Evolutionary conservation across 2,329 filamentous ascomycete genomes (phyloP).

Genomic region (Fonsecaea pedrosoi): DNA sequence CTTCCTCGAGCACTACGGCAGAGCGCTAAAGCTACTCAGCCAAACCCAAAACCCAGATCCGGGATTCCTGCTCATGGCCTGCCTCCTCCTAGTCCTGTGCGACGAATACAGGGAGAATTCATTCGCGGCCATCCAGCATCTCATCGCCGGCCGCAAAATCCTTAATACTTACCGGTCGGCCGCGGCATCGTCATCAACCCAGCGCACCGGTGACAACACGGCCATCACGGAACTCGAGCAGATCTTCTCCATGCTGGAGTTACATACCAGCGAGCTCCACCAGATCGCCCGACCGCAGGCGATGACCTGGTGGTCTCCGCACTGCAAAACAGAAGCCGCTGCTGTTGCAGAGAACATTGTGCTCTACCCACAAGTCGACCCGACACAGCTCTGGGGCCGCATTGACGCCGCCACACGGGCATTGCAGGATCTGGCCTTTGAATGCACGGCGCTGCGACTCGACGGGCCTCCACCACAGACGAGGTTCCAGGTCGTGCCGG

Average conservation of each 20-base stretch:
- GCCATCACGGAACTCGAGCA: conserved; percentile 25
- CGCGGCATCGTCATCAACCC: neutral
- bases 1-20: conserved; percentile 32
- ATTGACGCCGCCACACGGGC: conserved; percentile 16
- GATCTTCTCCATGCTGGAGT: conserved; percentile 31
- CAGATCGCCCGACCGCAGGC: conserved; percentile 14
- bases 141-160: conserved; percentile 29
- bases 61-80: conserved; percentile 28
- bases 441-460: conserved; percentile 14
- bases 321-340: neutral
- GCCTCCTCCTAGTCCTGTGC: conserved; percentile 32
- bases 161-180: conserved; percentile 10
- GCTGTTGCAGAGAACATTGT: neutral
- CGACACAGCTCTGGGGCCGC: neutral
- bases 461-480: conserved; percentile 13
- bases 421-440: conserved; percentile 16
- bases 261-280: conserved; percentile 22
- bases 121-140: conserved; percentile 25
- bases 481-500: conserved; percentile 28
- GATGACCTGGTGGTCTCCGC: neutral
- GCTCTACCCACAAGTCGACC: neutral
- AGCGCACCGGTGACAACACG: neutral
- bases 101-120: conserved; percentile 29
- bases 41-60: conserved; percentile 21
- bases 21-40: conserved; percentile 23